Base-by-base conservation (phyloP, 495 filamentous ascomycete species). In the Apodospora peruviana region DNA sequence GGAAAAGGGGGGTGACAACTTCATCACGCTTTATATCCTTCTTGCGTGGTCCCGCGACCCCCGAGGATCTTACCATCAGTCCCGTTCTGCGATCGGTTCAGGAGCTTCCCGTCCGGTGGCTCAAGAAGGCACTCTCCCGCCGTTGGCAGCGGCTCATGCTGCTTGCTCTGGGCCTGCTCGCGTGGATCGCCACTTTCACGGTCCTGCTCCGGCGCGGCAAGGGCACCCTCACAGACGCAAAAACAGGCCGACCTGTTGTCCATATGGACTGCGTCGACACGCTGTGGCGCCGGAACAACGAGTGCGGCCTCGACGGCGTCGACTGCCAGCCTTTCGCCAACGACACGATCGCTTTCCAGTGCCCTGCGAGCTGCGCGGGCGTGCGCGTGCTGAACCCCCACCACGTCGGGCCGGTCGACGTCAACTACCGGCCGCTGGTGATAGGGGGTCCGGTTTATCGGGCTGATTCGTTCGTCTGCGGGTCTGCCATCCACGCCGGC, bases 381-480 rank as follows among this genome's bases (percentile, higher is more conserved):
- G 67, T 76, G n/a, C 75, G 74, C 51, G 72, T 90, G 9, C 65
- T 87, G 34, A 83, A 89, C 48, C 83, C 85, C 12, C 75, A 83
- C 52, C 80, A 81, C 2, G 84, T 93, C 19, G 89, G 89, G 5
- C 78, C 74, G n/a, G 70, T 83, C 55, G 79, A 85, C n/a, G 68
- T 87, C 49, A 76, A 78, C 43, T 91, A 89, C 58, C 67, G 69
- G 47, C 76, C 80, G 0, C 72, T 88, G 36, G 84, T 94, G 0
- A 76, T 94, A 19, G 89, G 89, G 16, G 88, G 86, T 0, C 81
- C 84, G 1, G 62, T 36, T 8, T 94, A 93, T 58, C 79, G 88
- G 2, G 84, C 84, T 2, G 88, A 95, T 58, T 91, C 88, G 17
- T 88, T 88, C 55, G 80, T 93, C 47, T 95, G 89, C 60, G 81